phyloP scores from a whole-genome alignment of 495 filamentous ascomycete genomes.

The Haplographium delicatum region DNA sequence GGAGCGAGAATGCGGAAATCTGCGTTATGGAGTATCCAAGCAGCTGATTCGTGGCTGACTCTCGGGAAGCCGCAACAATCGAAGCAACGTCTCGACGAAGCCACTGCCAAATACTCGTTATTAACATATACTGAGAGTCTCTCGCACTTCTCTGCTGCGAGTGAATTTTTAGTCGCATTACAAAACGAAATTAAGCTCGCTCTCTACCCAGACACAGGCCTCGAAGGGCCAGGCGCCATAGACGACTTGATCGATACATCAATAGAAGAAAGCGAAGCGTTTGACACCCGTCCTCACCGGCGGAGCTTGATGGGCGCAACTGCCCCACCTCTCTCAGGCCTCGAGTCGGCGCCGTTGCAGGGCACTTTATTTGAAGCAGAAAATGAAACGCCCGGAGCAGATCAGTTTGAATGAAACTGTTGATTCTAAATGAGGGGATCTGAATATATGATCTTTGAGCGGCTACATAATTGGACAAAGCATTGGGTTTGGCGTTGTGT shows the following conservation, averaged over 20 bases:
- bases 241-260: slow-evolving; percentile 29
- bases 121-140: slow-evolving; percentile 51
- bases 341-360: slow-evolving; percentile 45
- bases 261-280: slow-evolving; percentile 57
- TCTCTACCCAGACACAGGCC: slow-evolving; percentile 33
- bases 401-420: slow-evolving; percentile 36
- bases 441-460: slow-evolving; percentile 15
- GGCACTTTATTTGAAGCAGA: slow-evolving; percentile 9
- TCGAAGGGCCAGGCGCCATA: slow-evolving; percentile 31
- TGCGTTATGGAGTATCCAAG: slow-evolving; percentile 82
- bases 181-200: slow-evolving; percentile 51
- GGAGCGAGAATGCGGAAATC: slow-evolving; percentile 74
- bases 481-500: slow-evolving; percentile 19
- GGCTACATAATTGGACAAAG: slow-evolving; percentile 7
- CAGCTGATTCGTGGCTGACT: slow-evolving; percentile 75
- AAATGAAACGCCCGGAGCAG: slow-evolving; percentile 26
- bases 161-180: slow-evolving; percentile 61
- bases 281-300: slow-evolving; percentile 33
- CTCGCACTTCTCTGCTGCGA: slow-evolving; percentile 46
- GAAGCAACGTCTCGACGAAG: slow-evolving; percentile 65
- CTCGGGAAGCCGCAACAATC: slow-evolving; percentile 65
- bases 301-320: slow-evolving; percentile 37
- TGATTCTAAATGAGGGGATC: slow-evolving; percentile 8
- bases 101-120: slow-evolving; percentile 60
- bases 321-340: slow-evolving; percentile 28